Base-by-base conservation (phyloP, 176 grass and related monocot genomes). In the Bonia amplexicaulis region DNA sequence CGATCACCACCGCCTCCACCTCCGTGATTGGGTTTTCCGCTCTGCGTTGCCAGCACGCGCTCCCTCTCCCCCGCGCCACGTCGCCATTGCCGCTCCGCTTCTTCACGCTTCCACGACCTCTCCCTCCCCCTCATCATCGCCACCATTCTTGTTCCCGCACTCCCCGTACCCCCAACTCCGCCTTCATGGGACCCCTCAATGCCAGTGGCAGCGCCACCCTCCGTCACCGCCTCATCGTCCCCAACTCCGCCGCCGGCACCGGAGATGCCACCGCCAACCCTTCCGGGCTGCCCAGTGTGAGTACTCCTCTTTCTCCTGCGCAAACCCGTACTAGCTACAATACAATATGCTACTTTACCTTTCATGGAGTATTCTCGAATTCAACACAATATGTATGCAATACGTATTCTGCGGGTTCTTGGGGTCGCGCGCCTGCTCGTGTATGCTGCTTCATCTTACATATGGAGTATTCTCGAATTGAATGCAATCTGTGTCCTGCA, bases 201-300 rank as follows among this genome's bases (percentile, higher is more conserved):
- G 88, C 52, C 51, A 59, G 8, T 59, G 58, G n/a, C 58, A 60
- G 9, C 52, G 2, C 25, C 25, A 14, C 59, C 77, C 57, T 78
- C 17, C 78, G 67, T 60, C 59, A 58, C 33, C 1, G 62, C 20
- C 76, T 85, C 25, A 19, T 85, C 71, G 77, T n/a, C 25, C 77
- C 81, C 42, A 71, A 63, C 15, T 79, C 87, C 51, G 66, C 72
- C n/a, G n/a, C n/a, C n/a, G n/a, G n/a, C n/a, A n/a, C n/a, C 49
- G 85, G 85, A 6, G 73, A 14, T 5, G 42, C 29, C 71, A 3
- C n/a, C n/a, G 0, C 68, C 6, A 22, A 19, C 35, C 1, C 79
- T 17, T 74, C 33, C 19, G 82, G 17, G 27, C 73, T 73, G 14
- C 82, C 82, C 78, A 61, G 19, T 31, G 86, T 88, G 77, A 86